A percentile compares a stretch with the other conserved stretches of the same genome.
These are phyloP conservation scores for Trichoderma brevicompactum DNA, from an alignment of 2,329 filamentous ascomycete genomes.

Conservation along the genomic window DNA sequence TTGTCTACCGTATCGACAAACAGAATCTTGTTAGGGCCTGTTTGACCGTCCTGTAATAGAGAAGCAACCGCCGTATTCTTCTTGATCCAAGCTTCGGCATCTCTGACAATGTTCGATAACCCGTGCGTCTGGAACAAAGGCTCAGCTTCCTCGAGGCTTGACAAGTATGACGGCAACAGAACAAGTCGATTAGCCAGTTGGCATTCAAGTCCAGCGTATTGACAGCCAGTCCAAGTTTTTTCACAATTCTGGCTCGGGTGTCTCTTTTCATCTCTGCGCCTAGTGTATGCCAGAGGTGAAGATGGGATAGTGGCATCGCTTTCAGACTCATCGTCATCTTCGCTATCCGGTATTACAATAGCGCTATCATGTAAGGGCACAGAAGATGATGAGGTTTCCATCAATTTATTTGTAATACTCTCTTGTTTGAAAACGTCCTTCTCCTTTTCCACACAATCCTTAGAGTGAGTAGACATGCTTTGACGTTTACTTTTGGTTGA, in stretches of 20 bases:
- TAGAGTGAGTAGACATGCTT: neutral
- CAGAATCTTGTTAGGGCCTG: constrained; percentile 39
- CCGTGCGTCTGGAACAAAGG: constrained; percentile 50
- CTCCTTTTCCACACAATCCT: neutral
- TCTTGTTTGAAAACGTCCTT: too few relatives aligned
- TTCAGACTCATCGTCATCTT: constrained; percentile 2
- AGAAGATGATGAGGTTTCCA: neutral
- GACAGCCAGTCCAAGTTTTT: constrained; percentile 37
- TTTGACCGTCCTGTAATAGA: neutral
- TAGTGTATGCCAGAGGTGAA: neutral
- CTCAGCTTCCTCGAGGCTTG: constrained; percentile 43
- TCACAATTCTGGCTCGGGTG: neutral
- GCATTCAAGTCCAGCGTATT: constrained; percentile 43
- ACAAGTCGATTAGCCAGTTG: constrained; percentile 44
- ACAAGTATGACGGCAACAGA: constrained; percentile 50
- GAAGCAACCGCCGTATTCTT: constrained; percentile 26
- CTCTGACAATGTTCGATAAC: constrained; percentile 40
- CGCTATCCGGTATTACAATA: constrained; percentile 24
- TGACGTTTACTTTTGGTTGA: neutral
- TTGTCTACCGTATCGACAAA: constrained; percentile 48
- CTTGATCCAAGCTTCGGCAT: constrained; percentile 44
- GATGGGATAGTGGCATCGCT: neutral
- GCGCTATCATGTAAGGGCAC: neutral
- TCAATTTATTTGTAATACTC: neutral
- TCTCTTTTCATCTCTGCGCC: neutral